Conservation (phyloP, 2,329 filamentous ascomycete species). For the Xylaria multiplex region DNA sequence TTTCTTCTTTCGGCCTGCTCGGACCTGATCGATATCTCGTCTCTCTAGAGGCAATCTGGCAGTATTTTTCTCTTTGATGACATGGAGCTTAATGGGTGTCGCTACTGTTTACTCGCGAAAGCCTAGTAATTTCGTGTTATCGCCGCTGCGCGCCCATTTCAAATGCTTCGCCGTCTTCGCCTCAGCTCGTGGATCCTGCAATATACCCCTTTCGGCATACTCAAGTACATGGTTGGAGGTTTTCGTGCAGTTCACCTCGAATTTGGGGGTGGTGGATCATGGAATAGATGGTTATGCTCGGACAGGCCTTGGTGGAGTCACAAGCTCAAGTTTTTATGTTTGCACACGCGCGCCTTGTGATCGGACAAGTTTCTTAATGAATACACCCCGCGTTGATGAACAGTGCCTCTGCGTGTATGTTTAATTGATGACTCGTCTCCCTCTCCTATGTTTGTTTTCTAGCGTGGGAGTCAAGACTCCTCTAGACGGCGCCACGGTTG, state of each 20-base stretch:
- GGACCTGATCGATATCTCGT: slow-evolving; percentile 36
- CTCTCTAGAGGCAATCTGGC: slow-evolving; percentile 37
- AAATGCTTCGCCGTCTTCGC: slow-evolving; percentile 21
- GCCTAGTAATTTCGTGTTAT: slow-evolving; percentile 28
- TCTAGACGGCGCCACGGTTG: not conserved
- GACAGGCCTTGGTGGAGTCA: slow-evolving; percentile 36
- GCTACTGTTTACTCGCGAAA: slow-evolving; percentile 14
- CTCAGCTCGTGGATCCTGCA: slow-evolving; percentile 37
- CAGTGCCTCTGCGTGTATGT: slow-evolving; percentile 23
- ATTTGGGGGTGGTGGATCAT: slow-evolving; percentile 36
- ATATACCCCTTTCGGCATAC: slow-evolving; percentile 40
- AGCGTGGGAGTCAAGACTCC: not conserved
- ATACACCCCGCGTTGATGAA: slow-evolving; percentile 42
- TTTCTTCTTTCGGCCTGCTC: slow-evolving; percentile 37
- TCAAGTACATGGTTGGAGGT: slow-evolving; percentile 35
- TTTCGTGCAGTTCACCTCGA: slow-evolving; percentile 32
- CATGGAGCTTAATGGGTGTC: slow-evolving; percentile 31
- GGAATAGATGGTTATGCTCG: slow-evolving; percentile 37
- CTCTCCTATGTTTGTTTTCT: not conserved
- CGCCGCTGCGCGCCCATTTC: slow-evolving; percentile 18
- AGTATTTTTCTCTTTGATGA: slow-evolving; percentile 41
- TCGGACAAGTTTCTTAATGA: slow-evolving; percentile 41
- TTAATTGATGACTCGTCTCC: slow-evolving; percentile 5
- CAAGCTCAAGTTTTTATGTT: slow-evolving; percentile 34
- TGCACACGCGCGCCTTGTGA: slow-evolving; percentile 35